phyloP scores from a whole-genome alignment of 2,329 filamentous ascomycete species.

The Trichoderma brevicompactum region DNA sequence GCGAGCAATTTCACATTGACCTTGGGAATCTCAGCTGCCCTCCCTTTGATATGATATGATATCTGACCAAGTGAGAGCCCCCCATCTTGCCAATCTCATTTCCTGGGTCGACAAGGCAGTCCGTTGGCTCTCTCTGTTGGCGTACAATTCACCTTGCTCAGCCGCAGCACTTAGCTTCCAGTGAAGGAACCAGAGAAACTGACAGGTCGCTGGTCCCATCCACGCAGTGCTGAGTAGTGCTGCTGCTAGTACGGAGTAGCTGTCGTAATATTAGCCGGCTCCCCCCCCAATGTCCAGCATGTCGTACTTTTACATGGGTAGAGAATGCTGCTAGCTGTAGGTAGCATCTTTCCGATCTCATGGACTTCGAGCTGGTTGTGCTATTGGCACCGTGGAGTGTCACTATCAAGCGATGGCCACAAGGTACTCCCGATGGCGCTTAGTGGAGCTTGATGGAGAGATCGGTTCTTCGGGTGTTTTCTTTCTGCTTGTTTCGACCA shows the following conservation, averaged over 20 bases:
- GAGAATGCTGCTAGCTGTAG: neutral
- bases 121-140: neutral
- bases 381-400: neutral
- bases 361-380: neutral
- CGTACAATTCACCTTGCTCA: neutral
- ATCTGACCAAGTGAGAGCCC: neutral
- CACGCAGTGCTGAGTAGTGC: no score
- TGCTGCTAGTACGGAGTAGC: neutral
- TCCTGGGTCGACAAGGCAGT: neutral
- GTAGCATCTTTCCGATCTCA: neutral
- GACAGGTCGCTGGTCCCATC: neutral
- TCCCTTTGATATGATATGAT: neutral
- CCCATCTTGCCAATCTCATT: neutral
- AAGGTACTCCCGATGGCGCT: neutral
- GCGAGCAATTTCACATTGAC: neutral
- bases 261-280: neutral
- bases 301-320: neutral
- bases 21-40: neutral
- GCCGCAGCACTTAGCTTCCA: neutral
- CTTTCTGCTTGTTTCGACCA: neutral
- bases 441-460: neutral
- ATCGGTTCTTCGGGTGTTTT: constrained; percentile 2
- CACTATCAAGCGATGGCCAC: neutral
- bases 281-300: neutral
- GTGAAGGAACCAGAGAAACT: neutral